phyloP scores from a whole-genome alignment of 345 rosid species.

The Corymbia maculata region DNA sequence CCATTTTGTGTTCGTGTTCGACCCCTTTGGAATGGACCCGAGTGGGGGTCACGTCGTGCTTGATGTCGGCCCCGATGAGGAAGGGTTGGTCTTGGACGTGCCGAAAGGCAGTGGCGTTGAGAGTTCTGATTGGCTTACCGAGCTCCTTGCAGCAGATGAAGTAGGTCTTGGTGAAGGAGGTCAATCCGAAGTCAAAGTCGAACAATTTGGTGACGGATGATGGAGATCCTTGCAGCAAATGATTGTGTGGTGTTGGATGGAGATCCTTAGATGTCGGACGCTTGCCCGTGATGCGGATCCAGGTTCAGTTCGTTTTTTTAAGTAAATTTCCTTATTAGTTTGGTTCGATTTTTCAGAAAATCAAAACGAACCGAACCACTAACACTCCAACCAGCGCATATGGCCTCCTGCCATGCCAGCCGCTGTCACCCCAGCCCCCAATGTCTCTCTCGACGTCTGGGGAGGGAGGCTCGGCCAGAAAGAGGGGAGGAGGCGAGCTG shows the following conservation, averaged over 20 bases:
- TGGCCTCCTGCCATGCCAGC: too few relatives aligned
- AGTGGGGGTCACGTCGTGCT: slow-evolving; percentile 13
- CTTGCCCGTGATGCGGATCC: too few relatives aligned
- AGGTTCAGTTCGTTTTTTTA: too few relatives aligned
- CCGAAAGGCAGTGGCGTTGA: slow-evolving; percentile 6
- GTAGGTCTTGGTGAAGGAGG: slow-evolving; percentile 41
- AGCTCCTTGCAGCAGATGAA: slow-evolving; percentile 10
- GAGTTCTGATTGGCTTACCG: slow-evolving; percentile 28
- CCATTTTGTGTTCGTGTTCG: background rate
- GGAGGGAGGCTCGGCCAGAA: too few relatives aligned
- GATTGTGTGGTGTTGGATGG: slow-evolving; percentile 52
- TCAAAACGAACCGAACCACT: too few relatives aligned
- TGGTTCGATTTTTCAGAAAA: too few relatives aligned
- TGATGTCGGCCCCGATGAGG: slow-evolving; percentile 61
- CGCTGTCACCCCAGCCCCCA: too few relatives aligned
- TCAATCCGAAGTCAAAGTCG: slow-evolving; percentile 18
- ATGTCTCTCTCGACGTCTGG: too few relatives aligned
- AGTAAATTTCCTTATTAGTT: too few relatives aligned
- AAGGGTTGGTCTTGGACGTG: slow-evolving; percentile 5
- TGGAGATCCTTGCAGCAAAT: slow-evolving; percentile 8
- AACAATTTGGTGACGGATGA: slow-evolving; percentile 1
- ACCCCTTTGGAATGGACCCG: background rate
- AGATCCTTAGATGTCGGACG: slow-evolving; percentile 46
- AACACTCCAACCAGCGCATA: too few relatives aligned
- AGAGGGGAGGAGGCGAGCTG: too few relatives aligned